Base-by-base conservation (phyloP, 2,329 filamentous ascomycete genomes). In the Botrytis medusae region DNA sequence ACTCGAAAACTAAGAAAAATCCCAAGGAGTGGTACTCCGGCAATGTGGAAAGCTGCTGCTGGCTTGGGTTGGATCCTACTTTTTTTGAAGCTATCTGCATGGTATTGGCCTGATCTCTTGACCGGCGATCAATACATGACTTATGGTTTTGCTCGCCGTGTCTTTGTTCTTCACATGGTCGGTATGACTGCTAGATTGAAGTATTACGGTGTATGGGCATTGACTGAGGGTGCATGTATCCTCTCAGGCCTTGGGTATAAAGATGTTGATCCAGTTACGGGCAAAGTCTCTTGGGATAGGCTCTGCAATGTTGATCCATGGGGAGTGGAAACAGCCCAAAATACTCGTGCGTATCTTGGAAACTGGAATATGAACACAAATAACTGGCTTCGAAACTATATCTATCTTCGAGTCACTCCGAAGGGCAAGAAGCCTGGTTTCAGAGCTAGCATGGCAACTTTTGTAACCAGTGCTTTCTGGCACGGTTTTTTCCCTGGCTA, bases 311-410 rank as follows among this genome's bases (percentile, higher is more conserved):
- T 99, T 77, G 90, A 93, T 77, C 92, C 96, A 0, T 91, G 90
- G 87, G 90, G 89, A 3, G 93, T 99, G 42, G 96, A 99, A 84
- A 87, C 90, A 0, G 96, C 95, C 1, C 95, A 98, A 83, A 99
- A 98, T 81, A 93, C 93, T n/a, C 91, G 95, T 71, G 94, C 90
- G 2, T 98, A 96, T 79, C 87, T 99, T 4, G 95, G 91, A 67
- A 92, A 90, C 79, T 99, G 96, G 96, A 99, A 99, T 82, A 97
- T 98, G 85, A 98, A 98, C 83, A 99, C 96, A 20, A 99, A 98
- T 82, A 90, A 93, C 79, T 99, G 96, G 96, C 85, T 99, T 75
- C 90, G 95, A 64, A 97, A 98, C 82, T 99, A 98, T 81, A 87
- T 99, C 78, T 99, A 98, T 81, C 87, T 99, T 65, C 91, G 96